Evolutionary conservation across 108 stramenopile genomes (phyloP), one percentile per base, ranked within the genome.

Genomic region (Schizochytrium sp.): DNA sequence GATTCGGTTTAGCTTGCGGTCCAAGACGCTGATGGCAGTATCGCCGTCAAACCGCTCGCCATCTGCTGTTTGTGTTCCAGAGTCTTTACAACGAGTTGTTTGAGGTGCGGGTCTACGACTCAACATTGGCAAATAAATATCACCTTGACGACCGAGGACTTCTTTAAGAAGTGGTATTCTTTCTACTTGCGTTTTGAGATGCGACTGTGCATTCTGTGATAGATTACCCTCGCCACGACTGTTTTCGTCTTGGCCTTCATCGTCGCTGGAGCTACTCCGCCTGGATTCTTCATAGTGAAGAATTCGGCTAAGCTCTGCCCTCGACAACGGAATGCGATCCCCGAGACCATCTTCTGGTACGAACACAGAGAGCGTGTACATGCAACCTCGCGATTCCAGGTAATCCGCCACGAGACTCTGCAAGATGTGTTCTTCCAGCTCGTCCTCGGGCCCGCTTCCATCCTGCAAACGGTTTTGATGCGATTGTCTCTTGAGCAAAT

Each of bases 31-130:
- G 15, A 55, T 17, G 17, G 76, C 76, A 28, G 15, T 55, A 42
- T 83, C 76, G 76, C 76, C 76, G 38, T 83, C 76, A 42, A 83
- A 83, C 10, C 76, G 76, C 50, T 83, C 76, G 0, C 15, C 47
- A 53, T 83, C 76, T 1, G 76, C 76, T n/a, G 76, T 83, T 42
- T 83, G 76, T 53, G 53, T 3, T 10, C 2, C 50, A 28, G 50
- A 83, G 1, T 83, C 76, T 1, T 83, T 83, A 53, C 13, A 28
- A 8, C 47, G 19, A 60, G 19, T 60, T n/a, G 19, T n/a, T 60
- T n/a, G 59, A 28, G 28, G 28, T 28, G 19, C 59, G 59, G 59
- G 17, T 60, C 59, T 19, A 17, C 19, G 19, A 17, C 59, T 60
- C 59, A n/a, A 19, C 19, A n/a, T n/a, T 60, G 17, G 59, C 59